A percentile compares a stretch with the other conserved stretches of the same genome.
These are phyloP conservation scores for Trichosporon sp. DNA, from an alignment of 1,284 basidiomycete species.

Conservation along the genomic window DNA sequence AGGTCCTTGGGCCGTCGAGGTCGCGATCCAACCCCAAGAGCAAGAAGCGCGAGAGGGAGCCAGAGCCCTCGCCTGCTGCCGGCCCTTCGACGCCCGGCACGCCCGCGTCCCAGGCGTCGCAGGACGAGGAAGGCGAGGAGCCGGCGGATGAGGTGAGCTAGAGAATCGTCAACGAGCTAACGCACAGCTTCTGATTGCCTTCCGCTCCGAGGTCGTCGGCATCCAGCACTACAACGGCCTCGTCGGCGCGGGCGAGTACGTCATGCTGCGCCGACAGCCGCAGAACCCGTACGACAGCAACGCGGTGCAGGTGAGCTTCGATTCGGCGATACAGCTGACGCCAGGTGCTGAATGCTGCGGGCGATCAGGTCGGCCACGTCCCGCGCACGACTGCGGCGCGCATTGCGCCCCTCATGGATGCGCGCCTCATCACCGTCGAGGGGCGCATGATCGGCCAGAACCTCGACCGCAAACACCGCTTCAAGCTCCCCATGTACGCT, in stretches of 20 bases:
- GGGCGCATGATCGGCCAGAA: slow-evolving; percentile 56
- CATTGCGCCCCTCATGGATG: slow-evolving; percentile 68
- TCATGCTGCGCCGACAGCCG: slow-evolving; percentile 66
- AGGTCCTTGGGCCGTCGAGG: neutral
- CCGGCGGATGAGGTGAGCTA: slow-evolving; percentile 29
- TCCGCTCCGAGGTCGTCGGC: slow-evolving; percentile 66
- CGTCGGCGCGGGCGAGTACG: slow-evolving; percentile 71
- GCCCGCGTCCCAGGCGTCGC: neutral
- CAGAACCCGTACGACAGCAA: slow-evolving; percentile 64
- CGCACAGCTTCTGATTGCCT: slow-evolving; percentile 62
- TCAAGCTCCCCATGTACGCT: slow-evolving; percentile 59
- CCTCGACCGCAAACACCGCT: slow-evolving; percentile 45
- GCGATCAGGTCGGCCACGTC: slow-evolving; percentile 72
- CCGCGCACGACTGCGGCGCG: slow-evolving; percentile 58
- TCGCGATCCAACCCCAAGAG: neutral
- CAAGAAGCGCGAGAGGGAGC: slow-evolving; percentile 2
- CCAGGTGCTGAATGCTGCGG: slow-evolving; percentile 69
- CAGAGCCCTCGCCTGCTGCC: neutral
- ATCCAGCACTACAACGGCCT: slow-evolving; percentile 77
- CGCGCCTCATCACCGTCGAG: slow-evolving; percentile 61
- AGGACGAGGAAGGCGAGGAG: slow-evolving; percentile 19
- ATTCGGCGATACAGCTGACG: slow-evolving; percentile 50
- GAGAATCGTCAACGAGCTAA: neutral
- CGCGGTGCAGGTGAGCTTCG: slow-evolving; percentile 29
- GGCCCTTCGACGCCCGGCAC: neutral